Evolutionary conservation across 73 alveolate species (phyloP), one percentile per base, ranked within the genome.

Genomic region (Chromera velia): DNA sequence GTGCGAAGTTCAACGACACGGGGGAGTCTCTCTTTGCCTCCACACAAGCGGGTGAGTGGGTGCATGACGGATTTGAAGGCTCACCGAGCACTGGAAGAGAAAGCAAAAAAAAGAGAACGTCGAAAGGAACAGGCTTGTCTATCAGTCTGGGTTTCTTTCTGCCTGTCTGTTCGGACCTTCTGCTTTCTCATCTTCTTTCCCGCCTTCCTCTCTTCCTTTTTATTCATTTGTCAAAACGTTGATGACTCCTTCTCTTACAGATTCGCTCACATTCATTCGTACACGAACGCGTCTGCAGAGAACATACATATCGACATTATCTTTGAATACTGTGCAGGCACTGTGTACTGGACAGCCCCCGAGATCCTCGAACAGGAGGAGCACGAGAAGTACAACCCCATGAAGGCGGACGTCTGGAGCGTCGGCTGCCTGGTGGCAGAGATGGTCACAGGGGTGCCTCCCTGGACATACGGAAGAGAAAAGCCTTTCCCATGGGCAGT

Each of bases 311-410:
- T n/a, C n/a, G n/a, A n/a, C n/a, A n/a, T n/a, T n/a, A n/a, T n/a
- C n/a, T n/a, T n/a, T n/a, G n/a, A n/a, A n/a, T n/a, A n/a, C n/a
- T 40, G 55, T 40, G 55, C 71, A 1, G 84, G 84, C 40, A 67
- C 84, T 34, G 67, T 78, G 1, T 78, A 72, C 34, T 78, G 84
- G 84, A 78, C 68, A 78, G 84, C 84, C 0, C 84, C 84, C 26
- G 84, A 78, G 80, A 73, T 9, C 48, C 28, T 55, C 9, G 9
- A 9, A 9, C 9, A 46, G 64, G n/a, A n/a, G 70, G 30, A 9
- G 9, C 9, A 29, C 70, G 70, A 55, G 70, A 68, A 75, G 26
- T 76, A 78, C 55, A 67, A 78, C 31, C 78, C 78, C 26, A 70
- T 76, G 28, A 68, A 66, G 72, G 84, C 84, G 22, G 84, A 78